Evolutionary conservation across 1,139 yeast genomes (phyloP).

Genomic region (Kurtzmaniella quercitrusa): DNA sequence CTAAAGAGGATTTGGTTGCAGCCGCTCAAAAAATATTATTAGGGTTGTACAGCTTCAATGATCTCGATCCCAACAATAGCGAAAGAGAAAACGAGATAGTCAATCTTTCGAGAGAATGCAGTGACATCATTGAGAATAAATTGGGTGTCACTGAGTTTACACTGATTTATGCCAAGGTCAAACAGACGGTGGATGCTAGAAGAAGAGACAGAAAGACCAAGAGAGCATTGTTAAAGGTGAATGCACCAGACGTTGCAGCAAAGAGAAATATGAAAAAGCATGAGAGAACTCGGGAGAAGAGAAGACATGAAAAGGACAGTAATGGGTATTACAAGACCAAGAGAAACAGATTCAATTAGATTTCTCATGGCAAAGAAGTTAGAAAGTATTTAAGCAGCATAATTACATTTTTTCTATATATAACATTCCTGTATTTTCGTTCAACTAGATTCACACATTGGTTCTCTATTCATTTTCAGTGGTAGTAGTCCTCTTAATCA

Average conservation of each 20-base stretch:
- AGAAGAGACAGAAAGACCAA: conserved; percentile 75
- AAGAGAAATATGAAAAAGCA: conserved; percentile 74
- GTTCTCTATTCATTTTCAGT: background rate
- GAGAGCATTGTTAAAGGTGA: conserved; percentile 71
- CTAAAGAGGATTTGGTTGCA: conserved; percentile 27
- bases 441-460: background rate
- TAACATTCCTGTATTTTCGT: background rate
- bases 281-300: conserved; percentile 67
- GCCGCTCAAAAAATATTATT: conserved; percentile 49
- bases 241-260: conserved; percentile 79
- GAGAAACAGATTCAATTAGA: conserved; percentile 18
- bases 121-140: conserved; percentile 62
- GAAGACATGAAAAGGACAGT: conserved; percentile 70
- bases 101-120: conserved; percentile 62
- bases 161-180: conserved; percentile 59
- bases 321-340: conserved; percentile 72
- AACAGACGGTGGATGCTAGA: conserved; percentile 52
- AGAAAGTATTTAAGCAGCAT: background rate
- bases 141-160: conserved; percentile 74
- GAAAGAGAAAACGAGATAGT: conserved; percentile 50
- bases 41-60: conserved; percentile 57
- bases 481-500: conserved; percentile 9
- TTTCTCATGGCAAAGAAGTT: too few relatives aligned
- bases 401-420: background rate
- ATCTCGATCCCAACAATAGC: conserved; percentile 35